Evolutionary conservation across 2,329 filamentous ascomycete species (phyloP).

Genomic region (Hypomyces perniciosus): DNA sequence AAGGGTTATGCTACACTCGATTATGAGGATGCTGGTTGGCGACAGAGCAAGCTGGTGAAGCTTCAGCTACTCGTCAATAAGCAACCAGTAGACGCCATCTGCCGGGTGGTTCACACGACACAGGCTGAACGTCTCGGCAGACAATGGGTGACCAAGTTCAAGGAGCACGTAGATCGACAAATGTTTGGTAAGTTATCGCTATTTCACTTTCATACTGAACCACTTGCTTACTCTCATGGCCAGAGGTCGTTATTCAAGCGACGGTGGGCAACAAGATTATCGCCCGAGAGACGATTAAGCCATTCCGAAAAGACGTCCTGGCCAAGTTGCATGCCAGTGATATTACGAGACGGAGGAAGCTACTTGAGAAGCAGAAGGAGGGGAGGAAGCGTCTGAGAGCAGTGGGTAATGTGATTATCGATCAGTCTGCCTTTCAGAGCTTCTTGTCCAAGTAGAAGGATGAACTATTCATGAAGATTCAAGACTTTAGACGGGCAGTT

Average conservation of each 20-base stretch:
- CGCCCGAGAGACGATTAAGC: slow-evolving; percentile 90
- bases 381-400: slow-evolving; percentile 81
- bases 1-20: slow-evolving; percentile 95
- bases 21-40: slow-evolving; percentile 93
- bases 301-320: slow-evolving; percentile 91
- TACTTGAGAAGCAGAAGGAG: slow-evolving; percentile 95
- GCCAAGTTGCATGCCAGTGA: slow-evolving; percentile 91
- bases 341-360: slow-evolving; percentile 71
- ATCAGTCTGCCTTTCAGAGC: slow-evolving; percentile 89
- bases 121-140: slow-evolving; percentile 77
- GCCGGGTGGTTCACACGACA: slow-evolving; percentile 78
- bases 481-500: no score
- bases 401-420: slow-evolving; percentile 90
- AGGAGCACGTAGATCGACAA: slow-evolving; percentile 90
- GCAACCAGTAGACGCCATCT: slow-evolving; percentile 84
- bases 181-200: slow-evolving; percentile 59
- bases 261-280: slow-evolving; percentile 76
- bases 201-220: neutral
- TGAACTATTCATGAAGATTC: neutral
- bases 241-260: slow-evolving; percentile 89
- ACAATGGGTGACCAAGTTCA: slow-evolving; percentile 92
- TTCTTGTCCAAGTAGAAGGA: slow-evolving; percentile 69
- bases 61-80: slow-evolving; percentile 93
- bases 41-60: slow-evolving; percentile 73
- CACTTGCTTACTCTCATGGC: slow-evolving; percentile 8